Evolutionary conservation across 2,329 filamentous ascomycete species (phyloP).

Genomic region (Fusarium beomiforme): DNA sequence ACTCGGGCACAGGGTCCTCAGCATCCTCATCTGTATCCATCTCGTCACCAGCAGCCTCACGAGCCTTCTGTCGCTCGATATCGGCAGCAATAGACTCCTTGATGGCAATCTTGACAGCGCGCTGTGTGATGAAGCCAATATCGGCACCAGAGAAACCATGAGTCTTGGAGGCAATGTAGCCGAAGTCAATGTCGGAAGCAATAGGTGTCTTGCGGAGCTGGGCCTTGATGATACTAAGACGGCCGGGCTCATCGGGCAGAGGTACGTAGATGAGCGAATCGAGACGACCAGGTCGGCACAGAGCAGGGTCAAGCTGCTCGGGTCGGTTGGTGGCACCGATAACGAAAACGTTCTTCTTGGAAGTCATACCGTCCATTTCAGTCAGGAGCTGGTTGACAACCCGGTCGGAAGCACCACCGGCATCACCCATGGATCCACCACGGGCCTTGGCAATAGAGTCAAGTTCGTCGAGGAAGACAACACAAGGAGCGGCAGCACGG

Average conservation of each 20-base stretch:
- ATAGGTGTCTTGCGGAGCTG: slow-evolving; percentile 99
- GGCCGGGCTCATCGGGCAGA: slow-evolving; percentile 89
- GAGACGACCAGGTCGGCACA: slow-evolving; percentile 98
- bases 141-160: slow-evolving; percentile 99
- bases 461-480: slow-evolving; percentile 98
- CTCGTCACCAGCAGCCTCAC: slow-evolving; percentile 84
- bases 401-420: slow-evolving; percentile 97
- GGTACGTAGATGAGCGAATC: slow-evolving; percentile 99
- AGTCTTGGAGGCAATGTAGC: slow-evolving; percentile 94
- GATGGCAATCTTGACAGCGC: slow-evolving; percentile 98
- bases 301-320: slow-evolving; percentile 96
- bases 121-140: slow-evolving; percentile 98
- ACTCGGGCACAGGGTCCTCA: slow-evolving; percentile 94
- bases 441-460: slow-evolving; percentile 99
- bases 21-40: slow-evolving; percentile 75
- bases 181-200: slow-evolving; percentile 83
- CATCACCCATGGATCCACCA: slow-evolving; percentile 95
- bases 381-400: slow-evolving; percentile 99
- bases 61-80: slow-evolving; percentile 90
- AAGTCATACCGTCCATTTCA: slow-evolving; percentile 99
- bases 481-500: slow-evolving; percentile 94
- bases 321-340: slow-evolving; percentile 99
- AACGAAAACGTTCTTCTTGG: slow-evolving; percentile 99
- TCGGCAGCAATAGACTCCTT: slow-evolving; percentile 93
- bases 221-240: slow-evolving; percentile 89